A percentile compares a stretch with the other conserved stretches of the same genome.
Conservation (phyloP, 306 rosid genomes). For the Vigna mungo region DNA sequence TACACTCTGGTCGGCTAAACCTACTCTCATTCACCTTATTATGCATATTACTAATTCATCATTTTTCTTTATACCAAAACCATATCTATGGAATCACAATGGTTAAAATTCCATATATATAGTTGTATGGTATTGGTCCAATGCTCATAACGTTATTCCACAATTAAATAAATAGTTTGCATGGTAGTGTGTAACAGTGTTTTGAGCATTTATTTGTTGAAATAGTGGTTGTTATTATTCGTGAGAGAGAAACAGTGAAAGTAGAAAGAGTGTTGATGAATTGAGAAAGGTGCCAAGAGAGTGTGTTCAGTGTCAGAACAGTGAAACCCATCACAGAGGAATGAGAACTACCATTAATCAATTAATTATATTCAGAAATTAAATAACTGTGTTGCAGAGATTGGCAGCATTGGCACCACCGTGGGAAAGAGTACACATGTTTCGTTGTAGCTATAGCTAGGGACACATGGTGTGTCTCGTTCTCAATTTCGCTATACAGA, state of each 20-base stretch:
- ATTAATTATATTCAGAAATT: background rate
- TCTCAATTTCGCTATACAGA: background rate
- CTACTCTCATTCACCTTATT: background rate
- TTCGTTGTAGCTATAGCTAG: conserved; percentile 23
- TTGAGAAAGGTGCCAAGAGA: background rate
- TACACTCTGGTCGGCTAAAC: conserved; percentile 26
- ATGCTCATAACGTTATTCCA: too few relatives aligned
- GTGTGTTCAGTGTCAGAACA: conserved; percentile 1
- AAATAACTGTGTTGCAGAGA: background rate
- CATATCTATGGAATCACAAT: background rate
- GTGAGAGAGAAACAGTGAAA: conserved; percentile 26
- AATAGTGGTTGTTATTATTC: conserved; percentile 1
- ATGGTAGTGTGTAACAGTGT: too few relatives aligned
- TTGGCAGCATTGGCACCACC: background rate
- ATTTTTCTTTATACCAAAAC: background rate
- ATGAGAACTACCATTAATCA: background rate
- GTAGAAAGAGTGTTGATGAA: conserved; percentile 3
- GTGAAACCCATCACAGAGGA: background rate
- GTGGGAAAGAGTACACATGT: background rate
- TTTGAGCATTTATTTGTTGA: background rate
- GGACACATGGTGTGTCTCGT: conserved; percentile 11
- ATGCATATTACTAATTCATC: background rate
- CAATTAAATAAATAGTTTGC: too few relatives aligned
- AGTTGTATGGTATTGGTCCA: too few relatives aligned
- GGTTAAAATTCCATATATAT: too few relatives aligned